phyloP scores from a whole-genome alignment of 2,329 filamentous ascomycete species.

The Epichloe gansuensis region DNA sequence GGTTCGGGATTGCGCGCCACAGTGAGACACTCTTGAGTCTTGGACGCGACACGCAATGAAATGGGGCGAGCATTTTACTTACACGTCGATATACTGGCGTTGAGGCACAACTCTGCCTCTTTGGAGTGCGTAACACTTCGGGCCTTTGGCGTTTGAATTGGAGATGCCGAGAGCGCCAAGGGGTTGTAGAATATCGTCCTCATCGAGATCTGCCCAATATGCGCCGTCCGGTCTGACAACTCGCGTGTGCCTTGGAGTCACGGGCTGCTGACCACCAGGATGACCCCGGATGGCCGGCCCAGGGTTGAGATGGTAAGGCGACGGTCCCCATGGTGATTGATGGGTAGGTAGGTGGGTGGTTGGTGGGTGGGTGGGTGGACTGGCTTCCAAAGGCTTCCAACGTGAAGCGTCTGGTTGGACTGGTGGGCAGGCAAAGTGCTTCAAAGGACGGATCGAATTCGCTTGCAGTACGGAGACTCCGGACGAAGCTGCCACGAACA shows the following conservation, averaged over 20 bases:
- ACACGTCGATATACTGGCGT: conserved; percentile 14
- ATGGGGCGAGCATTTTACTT: conserved; percentile 11
- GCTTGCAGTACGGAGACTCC: no score
- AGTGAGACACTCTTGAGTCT: neutral
- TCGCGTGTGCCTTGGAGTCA: neutral
- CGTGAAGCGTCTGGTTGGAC: no score
- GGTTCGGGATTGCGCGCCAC: conserved; percentile 1
- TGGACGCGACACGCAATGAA: no score
- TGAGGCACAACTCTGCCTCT: conserved; percentile 21
- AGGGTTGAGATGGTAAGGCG: conserved; percentile 1
- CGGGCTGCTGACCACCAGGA: neutral
- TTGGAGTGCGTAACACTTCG: conserved; percentile 19
- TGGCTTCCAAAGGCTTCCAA: no score
- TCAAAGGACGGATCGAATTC: no score
- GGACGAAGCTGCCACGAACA: no score
- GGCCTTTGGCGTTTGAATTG: conserved; percentile 15
- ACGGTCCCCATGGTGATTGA: conserved; percentile 8
- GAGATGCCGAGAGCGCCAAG: conserved; percentile 16
- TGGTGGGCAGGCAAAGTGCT: no score
- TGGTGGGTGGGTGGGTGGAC: no score
- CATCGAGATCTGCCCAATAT: conserved; percentile 2
- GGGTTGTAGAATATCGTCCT: conserved; percentile 13
- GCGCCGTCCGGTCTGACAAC: conserved; percentile 1
- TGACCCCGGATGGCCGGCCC: neutral
- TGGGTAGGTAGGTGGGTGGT: neutral